Base-by-base conservation (phyloP, 2,329 filamentous ascomycete species). In the Rasamsonia emersonii region DNA sequence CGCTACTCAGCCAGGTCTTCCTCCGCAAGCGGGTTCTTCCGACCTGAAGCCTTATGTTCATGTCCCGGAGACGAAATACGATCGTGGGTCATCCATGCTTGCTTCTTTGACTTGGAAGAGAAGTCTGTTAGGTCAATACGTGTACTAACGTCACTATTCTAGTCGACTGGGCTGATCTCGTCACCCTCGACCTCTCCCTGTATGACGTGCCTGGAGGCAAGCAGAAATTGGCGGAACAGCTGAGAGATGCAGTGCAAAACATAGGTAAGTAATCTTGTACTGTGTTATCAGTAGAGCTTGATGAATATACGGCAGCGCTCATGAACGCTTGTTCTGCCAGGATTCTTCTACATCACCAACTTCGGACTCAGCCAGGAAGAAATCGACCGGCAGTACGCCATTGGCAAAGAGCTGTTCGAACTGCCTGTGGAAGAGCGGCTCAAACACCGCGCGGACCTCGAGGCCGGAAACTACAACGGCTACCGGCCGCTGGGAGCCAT, bases 311-410 rank as follows among this genome's bases (percentile, higher is more conserved):
- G 1, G n/a, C 14, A 38, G 62, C n/a, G 9, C 11, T 21, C 9
- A 2, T 9, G 20, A 30, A 14, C 20, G 20, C 20, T 35, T 9
- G 30, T 10, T 13, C 18, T 2, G 2, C 10, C 18, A 35, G 68
- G 71, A 0, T 71, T 76, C 56, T 76, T 76, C 55, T 75, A 75
- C 39, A 65, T 77, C 21, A 65, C 65, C 38, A 73, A 76, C 50
- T 75, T 70, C 37, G 71, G 71, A 9, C 54, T 77, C 3, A 56
- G 52, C 0, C 69, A 75, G 45, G 69, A 73, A 29, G 56, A 72
- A 47, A 63, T 77, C 3, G 65, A 76, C 39, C 56, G 61, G 4
- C 72, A 77, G 40, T 77, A 75, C 40, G 67, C 71, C 5, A 65
- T 77, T 10, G 72, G 66, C 3, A 69, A 71, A 37, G 56, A 67